Evolutionary conservation across 2,329 filamentous ascomycete genomes (phyloP).

Genomic region (Aspergillus hiratsukae): DNA sequence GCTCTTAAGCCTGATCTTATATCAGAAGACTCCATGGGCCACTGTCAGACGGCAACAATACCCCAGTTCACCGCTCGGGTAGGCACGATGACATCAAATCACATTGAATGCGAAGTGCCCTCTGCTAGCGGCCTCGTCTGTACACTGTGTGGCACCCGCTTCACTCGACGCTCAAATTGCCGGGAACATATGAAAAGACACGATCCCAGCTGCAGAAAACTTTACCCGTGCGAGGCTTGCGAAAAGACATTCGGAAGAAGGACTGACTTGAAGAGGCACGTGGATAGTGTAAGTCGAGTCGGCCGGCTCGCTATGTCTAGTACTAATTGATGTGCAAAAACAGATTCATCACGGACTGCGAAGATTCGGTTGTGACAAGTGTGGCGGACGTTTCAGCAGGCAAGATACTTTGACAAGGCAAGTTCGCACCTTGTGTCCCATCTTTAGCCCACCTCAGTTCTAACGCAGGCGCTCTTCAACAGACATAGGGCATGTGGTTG

Average conservation of each 20-base stretch:
- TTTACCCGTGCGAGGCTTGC: constrained; percentile 67
- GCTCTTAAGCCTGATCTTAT: constrained; percentile 1
- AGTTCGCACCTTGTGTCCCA: constrained; percentile 19
- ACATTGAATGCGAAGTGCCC: constrained; percentile 16
- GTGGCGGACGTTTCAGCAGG: constrained; percentile 66
- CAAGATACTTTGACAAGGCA: constrained; percentile 81
- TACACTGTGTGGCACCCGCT: constrained; percentile 69
- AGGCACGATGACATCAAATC: constrained; percentile 1
- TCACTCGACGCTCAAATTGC: constrained; percentile 80
- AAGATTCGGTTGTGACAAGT: constrained; percentile 66
- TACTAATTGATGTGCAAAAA: constrained; percentile 51
- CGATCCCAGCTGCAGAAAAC: constrained; percentile 66
- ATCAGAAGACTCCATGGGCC: neutral
- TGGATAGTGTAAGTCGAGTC: constrained; percentile 45
- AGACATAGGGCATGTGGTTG: constrained; percentile 18
- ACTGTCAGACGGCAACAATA: constrained; percentile 1
- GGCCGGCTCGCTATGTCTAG: neutral
- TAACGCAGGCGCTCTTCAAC: neutral
- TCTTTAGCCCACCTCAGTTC: neutral
- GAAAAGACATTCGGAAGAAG: constrained; percentile 74
- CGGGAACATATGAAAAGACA: constrained; percentile 84
- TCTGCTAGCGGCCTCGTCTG: constrained; percentile 66
- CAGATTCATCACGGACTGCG: constrained; percentile 70
- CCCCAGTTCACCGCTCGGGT: constrained; percentile 4
- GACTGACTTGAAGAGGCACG: constrained; percentile 65